Conservation (phyloP, 176 grass and related monocot species). For the Phyllostachys edulis region DNA sequence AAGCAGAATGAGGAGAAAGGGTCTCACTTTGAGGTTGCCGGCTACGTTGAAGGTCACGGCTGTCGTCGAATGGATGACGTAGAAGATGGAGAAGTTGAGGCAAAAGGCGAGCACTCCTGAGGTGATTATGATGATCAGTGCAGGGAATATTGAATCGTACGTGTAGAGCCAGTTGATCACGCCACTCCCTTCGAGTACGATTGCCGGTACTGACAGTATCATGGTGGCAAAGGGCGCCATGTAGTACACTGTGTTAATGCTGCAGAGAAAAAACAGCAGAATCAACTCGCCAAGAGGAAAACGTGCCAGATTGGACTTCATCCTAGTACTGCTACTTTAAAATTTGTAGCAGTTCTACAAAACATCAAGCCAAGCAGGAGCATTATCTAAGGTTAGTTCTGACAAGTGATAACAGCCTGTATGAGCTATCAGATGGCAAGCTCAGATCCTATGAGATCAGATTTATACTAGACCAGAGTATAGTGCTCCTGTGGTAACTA, state of each 20-base stretch:
- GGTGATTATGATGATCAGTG: conserved; percentile 57
- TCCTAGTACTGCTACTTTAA: not conserved
- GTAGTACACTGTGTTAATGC: conserved; percentile 90
- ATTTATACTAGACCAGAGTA: not conserved
- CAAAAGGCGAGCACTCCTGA: conserved; percentile 72
- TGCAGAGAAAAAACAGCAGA: conserved; percentile 13
- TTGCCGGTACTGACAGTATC: conserved; percentile 61
- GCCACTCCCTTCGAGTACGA: conserved; percentile 54
- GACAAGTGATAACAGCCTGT: not conserved
- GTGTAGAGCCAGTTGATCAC: conserved; percentile 69
- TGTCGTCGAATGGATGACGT: conserved; percentile 76
- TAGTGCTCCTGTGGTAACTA: not conserved
- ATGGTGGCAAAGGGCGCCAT: conserved; percentile 86
- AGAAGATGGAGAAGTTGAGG: conserved; percentile 84
- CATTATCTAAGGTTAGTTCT: not conserved
- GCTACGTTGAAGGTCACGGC: conserved; percentile 84
- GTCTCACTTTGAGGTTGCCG: conserved; percentile 59
- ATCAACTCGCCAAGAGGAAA: not conserved
- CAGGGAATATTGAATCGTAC: conserved; percentile 44
- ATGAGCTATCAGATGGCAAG: not conserved
- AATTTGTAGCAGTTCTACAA: not conserved
- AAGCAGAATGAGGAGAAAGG: not conserved
- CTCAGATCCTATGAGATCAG: not conserved
- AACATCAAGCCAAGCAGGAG: not conserved
- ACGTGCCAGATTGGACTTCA: not conserved